A percentile compares a stretch with the other conserved stretches of the same genome.
Conservation (phyloP, 352 stramenopile genomes). For the Phytopythium litorale region DNA sequence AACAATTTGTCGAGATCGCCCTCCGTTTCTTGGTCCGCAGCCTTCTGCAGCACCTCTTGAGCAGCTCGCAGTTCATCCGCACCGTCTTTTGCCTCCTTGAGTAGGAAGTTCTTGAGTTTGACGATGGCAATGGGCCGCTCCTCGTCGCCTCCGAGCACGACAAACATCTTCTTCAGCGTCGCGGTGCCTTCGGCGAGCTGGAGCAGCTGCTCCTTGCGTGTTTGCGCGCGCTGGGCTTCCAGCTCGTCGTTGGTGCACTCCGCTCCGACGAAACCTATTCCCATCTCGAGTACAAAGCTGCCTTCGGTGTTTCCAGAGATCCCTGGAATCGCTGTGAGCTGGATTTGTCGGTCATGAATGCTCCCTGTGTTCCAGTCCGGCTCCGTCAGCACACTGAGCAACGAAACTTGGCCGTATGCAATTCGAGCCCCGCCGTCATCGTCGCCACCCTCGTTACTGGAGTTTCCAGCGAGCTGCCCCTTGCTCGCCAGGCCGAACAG, state of each 20-base stretch:
- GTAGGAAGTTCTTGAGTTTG: conserved; percentile 22
- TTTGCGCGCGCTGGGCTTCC: conserved; percentile 9
- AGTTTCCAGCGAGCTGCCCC: not conserved
- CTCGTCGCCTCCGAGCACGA: conserved; percentile 31
- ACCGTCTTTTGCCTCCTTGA: not conserved
- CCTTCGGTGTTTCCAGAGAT: not conserved
- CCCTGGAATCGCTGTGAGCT: conserved; percentile 6
- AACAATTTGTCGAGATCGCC: conserved; percentile 46
- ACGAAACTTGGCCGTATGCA: conserved; percentile 18
- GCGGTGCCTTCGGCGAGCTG: conserved; percentile 35
- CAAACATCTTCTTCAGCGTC: conserved; percentile 38
- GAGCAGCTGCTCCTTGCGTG: conserved; percentile 17
- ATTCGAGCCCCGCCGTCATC: conserved; percentile 19
- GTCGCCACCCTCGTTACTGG: not conserved
- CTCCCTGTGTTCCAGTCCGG: not conserved
- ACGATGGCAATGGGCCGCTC: conserved; percentile 24
- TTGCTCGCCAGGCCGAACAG: conserved; percentile 13
- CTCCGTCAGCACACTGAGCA: conserved; percentile 14
- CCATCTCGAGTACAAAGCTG: conserved; percentile 8
- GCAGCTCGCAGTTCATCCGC: conserved; percentile 4
- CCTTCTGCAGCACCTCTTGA: conserved; percentile 26
- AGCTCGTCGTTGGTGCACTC: conserved; percentile 20
- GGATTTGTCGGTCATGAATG: conserved; percentile 2
- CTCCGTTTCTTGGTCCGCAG: conserved; percentile 29
- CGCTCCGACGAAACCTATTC: conserved; percentile 17